These are phyloP conservation scores for Candida namnaoensis DNA, from an alignment of 805 yeast genomes.

Conservation along the genomic window DNA sequence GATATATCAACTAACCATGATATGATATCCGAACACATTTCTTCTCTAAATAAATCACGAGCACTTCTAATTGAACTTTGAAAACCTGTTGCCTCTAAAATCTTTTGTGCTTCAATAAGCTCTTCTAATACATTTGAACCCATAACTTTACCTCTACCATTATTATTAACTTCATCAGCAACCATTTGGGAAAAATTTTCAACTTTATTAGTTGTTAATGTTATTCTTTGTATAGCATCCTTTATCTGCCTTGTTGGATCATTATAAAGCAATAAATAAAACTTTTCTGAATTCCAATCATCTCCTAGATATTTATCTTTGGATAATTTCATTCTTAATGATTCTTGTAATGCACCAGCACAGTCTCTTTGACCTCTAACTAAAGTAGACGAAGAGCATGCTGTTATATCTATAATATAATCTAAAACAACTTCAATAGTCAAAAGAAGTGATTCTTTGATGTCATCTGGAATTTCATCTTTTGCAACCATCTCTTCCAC, in stretches of 20 bases:
- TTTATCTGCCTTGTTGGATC: slow-evolving; percentile 70
- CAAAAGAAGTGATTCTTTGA: slow-evolving; percentile 25
- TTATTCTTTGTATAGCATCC: slow-evolving; percentile 63
- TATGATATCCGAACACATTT: slow-evolving; percentile 66
- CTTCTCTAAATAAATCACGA: slow-evolving; percentile 70
- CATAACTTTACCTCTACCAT: slow-evolving; percentile 65
- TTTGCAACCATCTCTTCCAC: slow-evolving; percentile 13
- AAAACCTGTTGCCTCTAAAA: slow-evolving; percentile 54
- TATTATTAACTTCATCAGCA: slow-evolving; percentile 47
- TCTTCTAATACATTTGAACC: slow-evolving; percentile 42
- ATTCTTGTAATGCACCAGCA: slow-evolving; percentile 19
- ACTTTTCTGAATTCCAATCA: slow-evolving; percentile 27
- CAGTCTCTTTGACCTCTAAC: slow-evolving; percentile 16
- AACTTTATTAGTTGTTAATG: slow-evolving; percentile 54
- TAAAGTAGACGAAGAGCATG: slow-evolving; percentile 23
- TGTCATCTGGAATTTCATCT: slow-evolving; percentile 31
- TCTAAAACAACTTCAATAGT: slow-evolving; percentile 45
- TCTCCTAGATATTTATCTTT: slow-evolving; percentile 34
- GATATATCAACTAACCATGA: slow-evolving; percentile 58
- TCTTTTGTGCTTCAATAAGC: slow-evolving; percentile 44
- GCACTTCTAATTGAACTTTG: slow-evolving; percentile 57
- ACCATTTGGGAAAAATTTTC: slow-evolving; percentile 66
- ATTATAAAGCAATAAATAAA: slow-evolving; percentile 52
- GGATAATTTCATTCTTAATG: slow-evolving; percentile 23
- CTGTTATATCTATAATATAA: slow-evolving; percentile 53